Base-by-base conservation (phyloP, 1,139 yeast genomes). In the Candida tetrigidarum region DNA sequence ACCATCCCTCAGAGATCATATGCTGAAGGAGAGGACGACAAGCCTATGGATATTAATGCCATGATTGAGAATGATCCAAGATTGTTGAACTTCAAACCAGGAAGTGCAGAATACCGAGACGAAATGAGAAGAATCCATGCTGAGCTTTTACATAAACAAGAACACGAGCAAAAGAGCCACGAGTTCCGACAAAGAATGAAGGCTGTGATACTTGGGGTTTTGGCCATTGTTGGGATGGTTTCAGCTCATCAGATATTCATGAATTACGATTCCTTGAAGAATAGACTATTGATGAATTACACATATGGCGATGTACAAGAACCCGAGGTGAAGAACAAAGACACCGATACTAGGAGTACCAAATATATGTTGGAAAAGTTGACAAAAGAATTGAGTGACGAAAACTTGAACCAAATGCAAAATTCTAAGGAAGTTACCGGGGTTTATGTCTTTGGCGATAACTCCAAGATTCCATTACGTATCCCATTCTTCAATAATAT, bases 401-500 rank as follows among this genome's bases (percentile, higher is more conserved):
- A 66, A 27, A 47, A 63, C 9, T 47, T 55, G 14, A 45, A 48
- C 2, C 48, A 52, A 35, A 39, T 73, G 15, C 55, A 64, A 48
- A 53, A 59, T 23, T 70, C 76, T 5, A 47, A 45, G 4, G 49
- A 58, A 11, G 53, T 48, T 4, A 49, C 69, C 2, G 80, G 80
- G 0, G 59, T 74, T 28, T 74, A 74, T 52, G 48, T 71, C 10
- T 68, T 63, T 53, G 80, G 80, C 1, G 66, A 63, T 16, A 62
- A 65, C 20, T 64, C 63, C 5, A 77, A 74, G 49, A 62, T 75
- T 15, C 96, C 96, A 1, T 57, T 77, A 22, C 71, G 96, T 56
- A 62, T 86, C 5, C 69, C 74, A 1, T 78, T 72, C 54, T 90
- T 92, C 56, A 90, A 91, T 56, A 78, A 78, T 37, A 74, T 76